Conservation (phyloP, 257 asterid genomes). For the Solanum stenotomum region DNA sequence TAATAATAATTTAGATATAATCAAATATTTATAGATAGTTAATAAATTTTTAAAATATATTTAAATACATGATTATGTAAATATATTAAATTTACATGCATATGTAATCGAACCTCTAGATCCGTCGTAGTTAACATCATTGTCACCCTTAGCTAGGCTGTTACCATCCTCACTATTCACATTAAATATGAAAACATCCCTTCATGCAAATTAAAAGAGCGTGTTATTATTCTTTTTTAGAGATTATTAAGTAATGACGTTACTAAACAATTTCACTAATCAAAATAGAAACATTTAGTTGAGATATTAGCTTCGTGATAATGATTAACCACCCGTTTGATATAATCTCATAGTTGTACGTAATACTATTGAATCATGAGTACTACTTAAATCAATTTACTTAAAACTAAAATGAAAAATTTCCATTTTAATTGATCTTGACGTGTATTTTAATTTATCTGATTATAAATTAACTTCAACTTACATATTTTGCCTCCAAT, state of each 20-base stretch:
- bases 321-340: background rate
- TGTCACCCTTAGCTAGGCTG: background rate
- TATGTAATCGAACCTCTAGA: too few relatives aligned
- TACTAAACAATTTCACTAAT: background rate
- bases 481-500: background rate
- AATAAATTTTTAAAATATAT: background rate
- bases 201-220: background rate
- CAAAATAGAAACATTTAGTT: background rate
- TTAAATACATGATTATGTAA: too few relatives aligned
- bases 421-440: background rate
- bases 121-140: background rate
- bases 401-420: background rate
- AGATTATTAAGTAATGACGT: background rate
- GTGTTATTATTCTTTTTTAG: background rate
- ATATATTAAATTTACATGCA: accelerated
- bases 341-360: background rate
- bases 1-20: accelerated
- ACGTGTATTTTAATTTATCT: background rate
- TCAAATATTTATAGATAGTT: background rate
- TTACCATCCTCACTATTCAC: background rate
- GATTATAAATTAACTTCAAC: background rate
- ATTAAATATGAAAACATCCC: background rate
- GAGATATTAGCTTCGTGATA: background rate
- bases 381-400: background rate
- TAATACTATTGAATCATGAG: background rate